These are phyloP conservation scores for Xylaria multiplex DNA, from an alignment of 2,329 filamentous ascomycete species.

Conservation along the genomic window DNA sequence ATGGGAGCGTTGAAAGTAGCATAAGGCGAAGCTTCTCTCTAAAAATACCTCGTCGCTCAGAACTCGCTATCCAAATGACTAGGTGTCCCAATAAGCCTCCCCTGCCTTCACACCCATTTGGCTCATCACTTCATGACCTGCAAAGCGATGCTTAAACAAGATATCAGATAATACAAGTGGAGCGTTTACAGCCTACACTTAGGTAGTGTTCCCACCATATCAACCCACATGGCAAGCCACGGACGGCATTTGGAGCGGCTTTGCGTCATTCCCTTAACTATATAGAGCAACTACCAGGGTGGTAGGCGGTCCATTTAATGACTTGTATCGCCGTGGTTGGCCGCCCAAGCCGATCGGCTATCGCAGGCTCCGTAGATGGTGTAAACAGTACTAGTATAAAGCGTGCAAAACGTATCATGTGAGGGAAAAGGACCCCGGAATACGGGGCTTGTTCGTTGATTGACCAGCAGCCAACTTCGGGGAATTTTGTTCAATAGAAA, in stretches of 20 bases:
- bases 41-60: neutral
- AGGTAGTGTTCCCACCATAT: neutral
- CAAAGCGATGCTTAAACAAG: too few species aligned
- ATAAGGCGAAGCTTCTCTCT: neutral
- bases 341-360: constrained; percentile 2
- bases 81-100: neutral
- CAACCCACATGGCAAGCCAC: neutral
- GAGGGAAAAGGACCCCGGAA: neutral
- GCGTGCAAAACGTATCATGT: neutral
- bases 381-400: neutral
- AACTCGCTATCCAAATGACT: neutral
- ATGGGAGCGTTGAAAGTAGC: neutral
- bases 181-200: too few species aligned
- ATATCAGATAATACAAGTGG: neutral
- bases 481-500: neutral
- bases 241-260: neutral
- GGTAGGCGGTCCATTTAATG: constrained; percentile 1
- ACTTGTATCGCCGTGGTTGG: constrained; percentile 5
- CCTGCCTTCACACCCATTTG: neutral
- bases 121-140: neutral
- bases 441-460: neutral
- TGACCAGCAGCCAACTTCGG: neutral
- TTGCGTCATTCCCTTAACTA: neutral
- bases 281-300: neutral
- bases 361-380: neutral